Base-by-base conservation (phyloP, 768 basidiomycete species). In the Suillus paluster region DNA sequence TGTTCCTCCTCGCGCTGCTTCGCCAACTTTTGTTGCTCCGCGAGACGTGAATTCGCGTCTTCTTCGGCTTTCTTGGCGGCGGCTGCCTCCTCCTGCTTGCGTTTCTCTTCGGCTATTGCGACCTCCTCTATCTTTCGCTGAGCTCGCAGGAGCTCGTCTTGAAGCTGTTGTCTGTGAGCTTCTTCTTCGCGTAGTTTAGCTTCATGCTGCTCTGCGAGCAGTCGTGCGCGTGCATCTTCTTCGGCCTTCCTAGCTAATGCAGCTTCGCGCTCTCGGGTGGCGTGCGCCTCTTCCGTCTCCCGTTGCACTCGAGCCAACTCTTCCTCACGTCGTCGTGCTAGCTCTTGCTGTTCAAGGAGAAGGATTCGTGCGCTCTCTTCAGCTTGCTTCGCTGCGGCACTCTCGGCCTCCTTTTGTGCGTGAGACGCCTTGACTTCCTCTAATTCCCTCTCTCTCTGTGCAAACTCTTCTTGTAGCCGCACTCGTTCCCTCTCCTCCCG, bases 111-210 rank as follows among this genome's bases (percentile, higher is more conserved):
- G 46, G 57, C 63, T 44, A 61, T 64, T 42, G 50, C 30, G n/a
- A 30, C 57, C 48, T 56, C 57, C 23, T 66, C 52, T 52, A 67
- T 74, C 39, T 59, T 61, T 57, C 59, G 68, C 8, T 64, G 70
- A 34, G 71, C 60, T 34, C 67, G 68, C 9, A 59, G 54, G 55
- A 76, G 70, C 53, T 75, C 68, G 12, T 70, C 70, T 36, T 75
- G 69, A 49, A 75, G 60, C 30, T 46, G 55, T 30, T 44, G 27
- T 49, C 74, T 67, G 14, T 60, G 73, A 10, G 62, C 59, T 62
- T 75, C 75, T 41, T 75, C 75, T 42, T 76, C 73, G 8, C 57
- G 71, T 33, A 75, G 63, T 41, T 34, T 70, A 59, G 68, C 64
- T 34, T 65, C 68, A n/a, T 75, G 65, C 33, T 73, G 63, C 41